Conservation (phyloP, 2,329 filamentous ascomycete genomes). For the Sporothrix mexicana region DNA sequence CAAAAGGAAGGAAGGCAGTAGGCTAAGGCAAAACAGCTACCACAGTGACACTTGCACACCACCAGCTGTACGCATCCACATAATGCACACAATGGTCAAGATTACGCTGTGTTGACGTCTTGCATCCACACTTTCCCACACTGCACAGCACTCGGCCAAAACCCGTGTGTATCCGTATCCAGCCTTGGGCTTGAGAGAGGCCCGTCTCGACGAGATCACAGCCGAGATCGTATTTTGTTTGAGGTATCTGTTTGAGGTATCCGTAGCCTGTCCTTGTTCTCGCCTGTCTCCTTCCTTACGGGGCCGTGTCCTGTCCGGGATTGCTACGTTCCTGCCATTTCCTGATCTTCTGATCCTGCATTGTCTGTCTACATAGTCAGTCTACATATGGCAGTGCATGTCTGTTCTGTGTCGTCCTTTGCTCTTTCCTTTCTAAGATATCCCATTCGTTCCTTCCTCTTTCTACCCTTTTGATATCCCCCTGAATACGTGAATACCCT, state of each 20-base stretch:
- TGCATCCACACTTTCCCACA: slow-evolving; percentile 20
- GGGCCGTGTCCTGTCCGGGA: slow-evolving; percentile 5
- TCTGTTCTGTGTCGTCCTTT: not conserved
- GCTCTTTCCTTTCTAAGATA: not conserved
- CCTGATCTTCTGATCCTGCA: not conserved
- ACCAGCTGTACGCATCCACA: not conserved
- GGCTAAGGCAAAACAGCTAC: too few relatives aligned
- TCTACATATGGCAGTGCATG: slow-evolving; percentile 5
- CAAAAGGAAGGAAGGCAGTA: not conserved
- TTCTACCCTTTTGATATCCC: not conserved
- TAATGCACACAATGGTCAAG: not conserved
- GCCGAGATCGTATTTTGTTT: too few relatives aligned
- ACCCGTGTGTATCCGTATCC: slow-evolving; percentile 24
- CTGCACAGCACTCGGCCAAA: not conserved
- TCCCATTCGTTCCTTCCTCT: not conserved
- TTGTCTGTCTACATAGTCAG: not conserved
- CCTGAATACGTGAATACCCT: not conserved
- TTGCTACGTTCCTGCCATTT: not conserved
- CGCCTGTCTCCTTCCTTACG: not conserved
- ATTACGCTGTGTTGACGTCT: slow-evolving; percentile 15
- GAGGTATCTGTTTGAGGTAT: too few relatives aligned
- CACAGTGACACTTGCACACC: too few relatives aligned
- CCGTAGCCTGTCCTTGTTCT: not conserved
- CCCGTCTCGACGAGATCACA: too few relatives aligned
- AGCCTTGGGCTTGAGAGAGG: not conserved